phyloP scores from a whole-genome alignment of 495 filamentous ascomycete species.

The Aspergillus funiculosus region DNA sequence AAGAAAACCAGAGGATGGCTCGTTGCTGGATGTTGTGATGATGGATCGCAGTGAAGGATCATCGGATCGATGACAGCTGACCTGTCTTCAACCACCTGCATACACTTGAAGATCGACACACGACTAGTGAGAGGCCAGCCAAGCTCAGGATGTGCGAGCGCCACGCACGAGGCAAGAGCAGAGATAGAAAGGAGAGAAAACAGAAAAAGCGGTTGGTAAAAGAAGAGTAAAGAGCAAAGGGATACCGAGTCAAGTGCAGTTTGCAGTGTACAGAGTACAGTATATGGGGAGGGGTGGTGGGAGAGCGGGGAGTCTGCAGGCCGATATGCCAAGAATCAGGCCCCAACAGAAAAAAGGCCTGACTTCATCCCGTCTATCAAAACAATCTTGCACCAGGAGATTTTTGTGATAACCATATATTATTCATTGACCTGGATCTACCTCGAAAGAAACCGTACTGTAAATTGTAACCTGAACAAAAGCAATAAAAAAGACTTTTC shows the following conservation, averaged over 20 bases:
- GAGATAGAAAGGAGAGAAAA: background rate
- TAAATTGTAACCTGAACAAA: background rate
- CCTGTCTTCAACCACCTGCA: constrained; percentile 11
- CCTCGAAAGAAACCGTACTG: background rate
- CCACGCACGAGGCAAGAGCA: constrained; percentile 2
- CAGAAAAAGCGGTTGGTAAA: background rate
- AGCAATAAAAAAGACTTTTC: constrained; percentile 11
- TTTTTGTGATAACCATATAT: background rate
- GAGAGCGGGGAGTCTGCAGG: too few relatives aligned
- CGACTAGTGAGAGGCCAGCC: constrained; percentile 4
- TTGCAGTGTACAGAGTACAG: too few relatives aligned
- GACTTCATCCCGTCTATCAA: background rate
- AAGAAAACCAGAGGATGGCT: constrained; percentile 1
- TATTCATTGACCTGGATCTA: constrained; percentile 7
- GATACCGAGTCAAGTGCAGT: background rate
- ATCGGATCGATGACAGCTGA: constrained; percentile 14
- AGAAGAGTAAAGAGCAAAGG: constrained; percentile 6
- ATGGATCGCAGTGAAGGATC: constrained; percentile 6
- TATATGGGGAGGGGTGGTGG: too few relatives aligned
- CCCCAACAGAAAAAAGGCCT: background rate
- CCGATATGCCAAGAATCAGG: background rate
- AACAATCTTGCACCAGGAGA: constrained; percentile 4
- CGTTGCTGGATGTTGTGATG: constrained; percentile 1
- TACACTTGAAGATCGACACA: constrained; percentile 7
- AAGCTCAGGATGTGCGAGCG: background rate